Base-by-base conservation (phyloP, 768 basidiomycete species). In the Boletus tylopilopsis region DNA sequence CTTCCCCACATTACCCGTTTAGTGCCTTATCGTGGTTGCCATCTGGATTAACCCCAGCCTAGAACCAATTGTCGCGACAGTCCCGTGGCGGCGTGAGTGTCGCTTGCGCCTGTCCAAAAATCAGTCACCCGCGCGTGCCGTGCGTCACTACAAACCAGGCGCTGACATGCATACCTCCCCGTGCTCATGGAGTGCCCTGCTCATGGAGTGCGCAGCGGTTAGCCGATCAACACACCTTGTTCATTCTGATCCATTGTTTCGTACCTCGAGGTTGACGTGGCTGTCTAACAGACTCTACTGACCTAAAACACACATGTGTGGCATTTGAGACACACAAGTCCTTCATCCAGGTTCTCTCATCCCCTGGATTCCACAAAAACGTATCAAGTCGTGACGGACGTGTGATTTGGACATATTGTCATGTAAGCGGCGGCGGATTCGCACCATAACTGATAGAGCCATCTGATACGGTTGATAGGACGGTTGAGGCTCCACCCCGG, bases 391-490 rank as follows among this genome's bases (percentile, higher is more conserved):
- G 50, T 44, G 45, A 47, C 45, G 50, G 25, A 41, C 43, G 35
- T 34, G 37, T 42, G 30, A 50, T 29, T 39, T 40, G 36, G 56
- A 36, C 38, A 39, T 36, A 27, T 36, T 38, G 27, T 43, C 53
- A 39, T 49, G 39, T 10, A 33, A 30, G 36, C 34, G 44, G 36
- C 34, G 44, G 42, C 33, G 45, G 51, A 56, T 50, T 60, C 57
- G 45, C 57, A 55, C 32, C 30, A 32, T 4, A n/a, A 21, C 40
- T 51, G 59, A 59, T 52, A 57, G 54, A 40, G 38, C 49, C 59
- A 61, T 63, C 61, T 63, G 61, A 62, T 60, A 62, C 61, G 61
- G 48, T 42, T 62, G 61, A 63, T 61, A 63, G 60, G 58, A 47
- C 56, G 23, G 42, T 29, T 39, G 13, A 42, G 27, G 37, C 34